These are phyloP conservation scores for Chrysopogon serrulatus DNA, from an alignment of 176 grass and related monocot genomes.

Conservation along the genomic window DNA sequence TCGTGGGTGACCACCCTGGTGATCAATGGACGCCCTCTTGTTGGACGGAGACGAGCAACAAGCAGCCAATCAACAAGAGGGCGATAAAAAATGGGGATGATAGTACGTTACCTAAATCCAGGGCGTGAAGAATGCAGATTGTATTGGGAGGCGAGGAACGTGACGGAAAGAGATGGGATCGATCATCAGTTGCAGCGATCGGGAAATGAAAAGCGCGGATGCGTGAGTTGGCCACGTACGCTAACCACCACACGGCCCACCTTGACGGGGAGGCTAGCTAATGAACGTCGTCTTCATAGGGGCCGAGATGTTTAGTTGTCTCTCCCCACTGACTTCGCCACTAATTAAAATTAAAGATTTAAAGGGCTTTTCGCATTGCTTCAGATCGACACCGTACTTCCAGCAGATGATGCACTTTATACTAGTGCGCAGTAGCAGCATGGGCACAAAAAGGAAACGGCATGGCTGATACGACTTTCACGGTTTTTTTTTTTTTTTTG, in stretches of 20 bases:
- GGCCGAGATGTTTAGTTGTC: neutral
- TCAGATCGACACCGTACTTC: neutral
- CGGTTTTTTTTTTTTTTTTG: neutral
- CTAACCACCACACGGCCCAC: constrained; percentile 18
- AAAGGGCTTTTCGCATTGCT: neutral
- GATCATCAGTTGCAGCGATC: neutral
- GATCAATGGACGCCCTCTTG: neutral
- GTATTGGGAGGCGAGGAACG: neutral
- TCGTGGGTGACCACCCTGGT: neutral
- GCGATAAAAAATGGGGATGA: neutral
- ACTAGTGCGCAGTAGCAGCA: neutral
- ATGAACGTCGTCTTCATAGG: neutral
- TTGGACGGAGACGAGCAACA: neutral
- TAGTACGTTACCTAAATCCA: neutral
- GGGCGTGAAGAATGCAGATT: constrained; percentile 16
- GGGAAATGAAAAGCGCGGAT: neutral
- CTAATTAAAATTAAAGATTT: neutral
- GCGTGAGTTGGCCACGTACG: constrained; percentile 27
- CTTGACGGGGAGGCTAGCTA: neutral
- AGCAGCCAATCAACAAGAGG: neutral
- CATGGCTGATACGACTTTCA: neutral
- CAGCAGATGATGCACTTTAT: neutral
- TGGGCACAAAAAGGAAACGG: neutral
- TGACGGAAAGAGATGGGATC: constrained; percentile 9
- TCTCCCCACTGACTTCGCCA: neutral